A percentile compares a stretch with the other conserved stretches of the same genome.
Evolutionary conservation across 257 asterid species (phyloP).

Genomic region (Scutellaria minor): DNA sequence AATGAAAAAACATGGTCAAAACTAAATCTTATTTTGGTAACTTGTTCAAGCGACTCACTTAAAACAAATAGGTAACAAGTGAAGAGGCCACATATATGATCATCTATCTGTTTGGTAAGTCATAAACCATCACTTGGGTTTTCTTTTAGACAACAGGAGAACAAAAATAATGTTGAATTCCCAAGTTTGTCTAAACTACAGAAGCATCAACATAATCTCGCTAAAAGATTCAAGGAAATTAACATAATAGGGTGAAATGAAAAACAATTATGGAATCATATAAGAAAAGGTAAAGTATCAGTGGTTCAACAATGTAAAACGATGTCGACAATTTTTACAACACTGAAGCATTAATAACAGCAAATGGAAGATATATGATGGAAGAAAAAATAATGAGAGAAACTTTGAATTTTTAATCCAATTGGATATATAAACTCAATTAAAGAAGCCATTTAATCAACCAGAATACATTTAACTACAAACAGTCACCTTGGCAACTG

Average conservation of each 20-base stretch:
- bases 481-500: constrained; percentile 83
- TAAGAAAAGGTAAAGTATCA: constrained; percentile 6
- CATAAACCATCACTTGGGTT: not conserved
- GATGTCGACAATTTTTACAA: not conserved
- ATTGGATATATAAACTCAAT: constrained; percentile 12
- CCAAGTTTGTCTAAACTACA: not conserved
- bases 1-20: not conserved
- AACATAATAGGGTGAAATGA: not conserved
- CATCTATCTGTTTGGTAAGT: not conserved
- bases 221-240: not conserved
- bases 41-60: not conserved
- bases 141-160: not conserved
- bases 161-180: not conserved
- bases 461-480: constrained; percentile 6
- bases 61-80: not conserved
- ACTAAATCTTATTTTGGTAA: not conserved
- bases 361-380: constrained; percentile 4
- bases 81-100: no score
- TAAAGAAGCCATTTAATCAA: constrained; percentile 20
- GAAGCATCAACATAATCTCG: constrained; percentile 14
- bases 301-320: not conserved
- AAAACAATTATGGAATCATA: not conserved
- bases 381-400: not conserved
- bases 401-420: constrained; percentile 12
- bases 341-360: constrained; percentile 22